Percentiles rank a stretch among this genome's conserved stretches.
Conservation (phyloP, 2,329 filamentous ascomycete genomes). For the Colletotrichum lentis region DNA sequence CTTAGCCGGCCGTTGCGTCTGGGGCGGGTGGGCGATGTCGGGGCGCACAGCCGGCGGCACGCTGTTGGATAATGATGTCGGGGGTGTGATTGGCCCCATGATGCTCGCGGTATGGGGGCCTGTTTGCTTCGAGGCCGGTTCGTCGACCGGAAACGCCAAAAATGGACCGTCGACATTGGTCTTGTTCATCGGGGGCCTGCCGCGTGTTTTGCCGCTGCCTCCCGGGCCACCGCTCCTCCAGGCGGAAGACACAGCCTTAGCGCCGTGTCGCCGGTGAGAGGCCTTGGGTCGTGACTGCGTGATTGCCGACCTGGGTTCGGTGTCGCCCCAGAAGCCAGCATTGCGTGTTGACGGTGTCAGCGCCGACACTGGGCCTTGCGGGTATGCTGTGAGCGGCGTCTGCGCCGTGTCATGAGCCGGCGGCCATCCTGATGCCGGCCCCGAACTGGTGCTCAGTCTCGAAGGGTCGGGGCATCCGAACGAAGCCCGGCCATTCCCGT, state of each 20-base stretch:
- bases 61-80: slow-evolving; percentile 15
- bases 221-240: slow-evolving; percentile 76
- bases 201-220: slow-evolving; percentile 73
- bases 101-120: slow-evolving; percentile 45
- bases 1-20: slow-evolving; percentile 43
- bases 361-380: slow-evolving; percentile 68
- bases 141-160: slow-evolving; percentile 71
- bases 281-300: slow-evolving; percentile 68
- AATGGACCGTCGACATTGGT: slow-evolving; percentile 70
- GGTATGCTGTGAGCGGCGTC: slow-evolving; percentile 74
- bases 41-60: slow-evolving; percentile 10
- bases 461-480: slow-evolving; percentile 48
- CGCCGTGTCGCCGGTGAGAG: slow-evolving; percentile 73
- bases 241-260: slow-evolving; percentile 86
- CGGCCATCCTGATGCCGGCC: slow-evolving; percentile 52
- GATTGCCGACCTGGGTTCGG: slow-evolving; percentile 77
- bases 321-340: slow-evolving; percentile 62
- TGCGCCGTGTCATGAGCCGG: slow-evolving; percentile 61
- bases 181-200: slow-evolving; percentile 77
- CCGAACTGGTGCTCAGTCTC: slow-evolving; percentile 49
- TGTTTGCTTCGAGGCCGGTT: slow-evolving; percentile 58
- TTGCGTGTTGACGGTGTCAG: slow-evolving; percentile 70
- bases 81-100: slow-evolving; percentile 43
- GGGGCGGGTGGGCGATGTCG: slow-evolving; percentile 9
- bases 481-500: slow-evolving; percentile 42